Conservation (phyloP, 1,284 basidiomycete genomes). For the Thecaphora frezii region DNA sequence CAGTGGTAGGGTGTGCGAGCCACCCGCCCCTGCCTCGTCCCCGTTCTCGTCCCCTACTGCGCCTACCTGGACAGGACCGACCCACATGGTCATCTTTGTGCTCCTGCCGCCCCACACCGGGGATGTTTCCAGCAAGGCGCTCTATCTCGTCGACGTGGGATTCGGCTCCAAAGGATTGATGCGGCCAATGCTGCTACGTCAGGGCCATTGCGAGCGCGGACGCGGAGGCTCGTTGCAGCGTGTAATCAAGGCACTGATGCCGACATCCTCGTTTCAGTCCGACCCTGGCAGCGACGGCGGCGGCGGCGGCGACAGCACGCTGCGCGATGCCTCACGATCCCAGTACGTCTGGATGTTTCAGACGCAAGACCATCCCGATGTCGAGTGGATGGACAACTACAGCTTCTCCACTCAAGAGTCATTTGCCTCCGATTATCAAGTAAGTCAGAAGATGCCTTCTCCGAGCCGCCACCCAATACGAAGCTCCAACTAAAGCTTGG, state of each 20-base stretch:
- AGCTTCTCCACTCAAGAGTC: slow-evolving; percentile 11
- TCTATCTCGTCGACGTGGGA: slow-evolving; percentile 26
- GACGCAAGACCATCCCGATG: slow-evolving; percentile 3
- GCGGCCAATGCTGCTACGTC: slow-evolving; percentile 18
- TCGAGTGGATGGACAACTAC: slow-evolving; percentile 23
- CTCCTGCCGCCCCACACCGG: slow-evolving; percentile 16
- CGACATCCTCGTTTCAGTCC: slow-evolving; percentile 1
- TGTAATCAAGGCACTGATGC: slow-evolving; percentile 1
- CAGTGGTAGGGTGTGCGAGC: slow-evolving; percentile 16
- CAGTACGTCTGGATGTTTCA: slow-evolving; percentile 23
- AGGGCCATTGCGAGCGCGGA: slow-evolving; percentile 19
- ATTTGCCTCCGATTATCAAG: slow-evolving; percentile 14
- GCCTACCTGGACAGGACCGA: slow-evolving; percentile 8
- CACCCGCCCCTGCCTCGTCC: not conserved
- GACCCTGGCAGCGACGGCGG: slow-evolving; percentile 6
- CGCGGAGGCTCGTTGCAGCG: slow-evolving; percentile 11
- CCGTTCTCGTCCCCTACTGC: too few species aligned
- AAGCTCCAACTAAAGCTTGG: too few species aligned
- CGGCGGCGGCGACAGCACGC: not conserved
- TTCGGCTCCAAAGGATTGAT: slow-evolving; percentile 13
- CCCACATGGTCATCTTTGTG: slow-evolving; percentile 23
- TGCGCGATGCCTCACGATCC: not conserved
- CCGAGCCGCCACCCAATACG: too few species aligned
- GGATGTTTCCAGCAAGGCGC: not conserved
- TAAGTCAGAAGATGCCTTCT: too few species aligned